Conservation (phyloP, 495 filamentous ascomycete genomes). For the Penicillium crystallinum region DNA sequence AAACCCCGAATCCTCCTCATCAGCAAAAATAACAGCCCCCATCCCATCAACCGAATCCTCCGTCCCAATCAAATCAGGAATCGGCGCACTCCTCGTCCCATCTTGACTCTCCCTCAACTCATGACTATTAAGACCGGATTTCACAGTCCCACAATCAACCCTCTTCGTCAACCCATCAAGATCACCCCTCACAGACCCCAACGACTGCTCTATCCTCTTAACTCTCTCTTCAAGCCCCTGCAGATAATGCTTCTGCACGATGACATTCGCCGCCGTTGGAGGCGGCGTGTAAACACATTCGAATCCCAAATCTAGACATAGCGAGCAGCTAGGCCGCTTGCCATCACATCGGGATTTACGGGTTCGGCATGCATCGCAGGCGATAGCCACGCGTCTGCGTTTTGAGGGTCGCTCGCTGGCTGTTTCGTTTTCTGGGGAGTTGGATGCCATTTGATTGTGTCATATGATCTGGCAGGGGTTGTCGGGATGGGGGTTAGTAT, state of each 20-base stretch:
- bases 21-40: constrained; percentile 35
- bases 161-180: constrained; percentile 20
- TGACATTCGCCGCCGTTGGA: constrained; percentile 35
- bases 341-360: constrained; percentile 49
- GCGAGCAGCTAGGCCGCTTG: constrained; percentile 39
- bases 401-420: constrained; percentile 16
- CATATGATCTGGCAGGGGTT: not conserved
- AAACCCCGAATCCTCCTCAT: constrained; percentile 44
- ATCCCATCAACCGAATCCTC: constrained; percentile 41
- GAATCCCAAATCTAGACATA: constrained; percentile 38
- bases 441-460: constrained; percentile 3
- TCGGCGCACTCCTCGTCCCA: not conserved
- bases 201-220: constrained; percentile 18
- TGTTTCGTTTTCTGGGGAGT: not conserved
- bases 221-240: constrained; percentile 18
- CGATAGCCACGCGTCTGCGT: constrained; percentile 33
- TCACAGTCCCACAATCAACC: constrained; percentile 4
- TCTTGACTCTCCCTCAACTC: not conserved
- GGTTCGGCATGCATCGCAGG: constrained; percentile 41
- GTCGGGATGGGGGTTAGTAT: not conserved
- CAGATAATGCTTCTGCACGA: constrained; percentile 40
- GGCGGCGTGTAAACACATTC: constrained; percentile 43
- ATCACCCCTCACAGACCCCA: constrained; percentile 20
- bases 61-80: constrained; percentile 15
- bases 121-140: not conserved